Base-by-base conservation (phyloP, 2,329 filamentous ascomycete species). In the Ophiocordyceps camponoti-floridani region DNA sequence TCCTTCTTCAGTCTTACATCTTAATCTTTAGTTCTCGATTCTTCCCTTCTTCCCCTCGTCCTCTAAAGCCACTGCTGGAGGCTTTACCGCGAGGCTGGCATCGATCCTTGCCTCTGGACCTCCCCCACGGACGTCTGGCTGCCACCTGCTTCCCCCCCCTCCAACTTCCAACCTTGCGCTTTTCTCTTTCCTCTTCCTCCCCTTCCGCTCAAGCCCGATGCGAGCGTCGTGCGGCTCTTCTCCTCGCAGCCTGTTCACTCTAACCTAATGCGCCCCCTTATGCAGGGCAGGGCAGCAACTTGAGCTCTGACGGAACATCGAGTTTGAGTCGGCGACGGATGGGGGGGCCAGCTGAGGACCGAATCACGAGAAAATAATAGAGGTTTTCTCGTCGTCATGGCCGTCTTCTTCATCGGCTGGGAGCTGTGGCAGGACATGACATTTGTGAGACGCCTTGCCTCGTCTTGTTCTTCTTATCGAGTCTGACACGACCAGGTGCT, bases 391-490 rank as follows among this genome's bases (percentile, higher is more conserved):
- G 10, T 40, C n/a, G 30, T 16, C 37, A 62, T 61, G 55, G 54
- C 51, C 43, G 58, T 55, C 37, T 84, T 86, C 61, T 85, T 83
- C 61, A 55, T 67, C 40, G 69, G 65, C 43, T 94, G 86, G 87
- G 67, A 73, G 52, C 65, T 91, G 54, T 94, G 87, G 87, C 77
- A 91, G 69, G 79, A 94, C 66, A 79, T 94, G 78, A 84, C 79
- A 44, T 85, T 94, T 66, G 87, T 94, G 67, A 69, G 83, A 27
- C 70, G 11, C 14, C 28, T 30, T 10, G n/a, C 28, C 30, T 30
- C 27, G 19, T 4, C 37, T 18, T 18, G 10, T 40, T 16, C 37
- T 18, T 4, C 4, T 7, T 40, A 4, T n/a, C 18, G 37, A 18
- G 37, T 40, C n/a, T 10, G 4, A 33, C 31, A 14, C 18, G n/a